These are phyloP conservation scores for Sporothrix pseudoabietina DNA, from an alignment of 2,329 filamentous ascomycete genomes.

Conservation along the genomic window DNA sequence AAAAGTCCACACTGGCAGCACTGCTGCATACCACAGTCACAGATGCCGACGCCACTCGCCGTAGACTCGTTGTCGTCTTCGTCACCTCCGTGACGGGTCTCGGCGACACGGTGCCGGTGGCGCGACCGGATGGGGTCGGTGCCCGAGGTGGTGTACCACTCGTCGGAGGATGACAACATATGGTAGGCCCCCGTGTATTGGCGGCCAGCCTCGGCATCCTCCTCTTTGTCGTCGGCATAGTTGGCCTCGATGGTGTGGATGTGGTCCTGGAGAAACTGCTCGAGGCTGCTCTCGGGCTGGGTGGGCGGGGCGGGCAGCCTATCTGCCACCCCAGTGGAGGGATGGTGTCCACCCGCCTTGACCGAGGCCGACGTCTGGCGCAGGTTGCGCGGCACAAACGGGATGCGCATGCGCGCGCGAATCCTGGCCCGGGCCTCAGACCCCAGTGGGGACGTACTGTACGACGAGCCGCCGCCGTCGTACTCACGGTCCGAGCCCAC, in stretches of 20 bases:
- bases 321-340: too few species aligned
- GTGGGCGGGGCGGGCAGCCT: too few species aligned
- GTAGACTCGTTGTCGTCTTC: constrained; percentile 3
- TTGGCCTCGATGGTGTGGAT: constrained; percentile 13
- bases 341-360: background rate
- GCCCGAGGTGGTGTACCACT: constrained; percentile 27
- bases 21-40: constrained; percentile 31
- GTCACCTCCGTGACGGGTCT: background rate
- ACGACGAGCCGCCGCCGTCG: constrained; percentile 31
- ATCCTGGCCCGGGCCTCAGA: constrained; percentile 20
- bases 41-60: background rate
- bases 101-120: constrained; percentile 65
- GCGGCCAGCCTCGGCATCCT: background rate
- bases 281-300: constrained; percentile 1
- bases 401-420: background rate
- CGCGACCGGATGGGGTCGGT: constrained; percentile 48
- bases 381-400: background rate
- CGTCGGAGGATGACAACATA: constrained; percentile 19
- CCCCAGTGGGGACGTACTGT: constrained; percentile 32
- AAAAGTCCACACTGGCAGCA: constrained; percentile 28
- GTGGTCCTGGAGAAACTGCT: constrained; percentile 17
- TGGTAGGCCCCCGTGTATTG: background rate
- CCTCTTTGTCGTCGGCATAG: background rate
- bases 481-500: constrained; percentile 28
- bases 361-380: background rate